Evolutionary conservation across 352 stramenopile genomes (phyloP).

Genomic region (Pelagophyceae sp.): DNA sequence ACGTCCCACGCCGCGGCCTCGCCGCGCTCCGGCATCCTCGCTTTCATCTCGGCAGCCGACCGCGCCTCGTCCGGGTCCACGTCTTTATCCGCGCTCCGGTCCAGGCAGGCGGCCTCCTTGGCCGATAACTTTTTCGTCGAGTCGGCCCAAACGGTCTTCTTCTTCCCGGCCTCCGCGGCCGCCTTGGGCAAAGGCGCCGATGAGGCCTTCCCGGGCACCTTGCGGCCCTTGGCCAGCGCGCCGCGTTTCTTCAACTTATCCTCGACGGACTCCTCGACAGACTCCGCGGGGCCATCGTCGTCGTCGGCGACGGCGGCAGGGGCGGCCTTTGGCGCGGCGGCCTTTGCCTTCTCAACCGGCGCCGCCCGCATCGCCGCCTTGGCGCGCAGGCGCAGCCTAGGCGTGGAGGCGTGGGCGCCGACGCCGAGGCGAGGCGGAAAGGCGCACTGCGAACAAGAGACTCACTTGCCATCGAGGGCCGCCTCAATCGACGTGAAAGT

Average conservation of each 20-base stretch:
- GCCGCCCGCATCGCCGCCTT: neutral
- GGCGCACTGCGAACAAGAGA: no score
- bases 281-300: neutral
- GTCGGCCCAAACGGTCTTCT: slow-evolving; percentile 40
- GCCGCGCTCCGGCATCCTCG: slow-evolving; percentile 51
- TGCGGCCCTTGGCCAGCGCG: neutral
- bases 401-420: no score
- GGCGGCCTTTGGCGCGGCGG: neutral
- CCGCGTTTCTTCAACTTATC: neutral
- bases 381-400: neutral
- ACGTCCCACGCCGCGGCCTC: slow-evolving; percentile 50
- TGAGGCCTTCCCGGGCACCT: slow-evolving; percentile 2
- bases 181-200: neutral
- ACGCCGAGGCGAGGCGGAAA: no score
- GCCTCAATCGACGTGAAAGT: neutral
- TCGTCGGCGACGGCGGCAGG: no score
- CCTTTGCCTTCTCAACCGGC: slow-evolving; percentile 16
- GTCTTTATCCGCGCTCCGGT: neutral
- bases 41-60: slow-evolving; percentile 20
- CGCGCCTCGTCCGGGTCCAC: neutral
- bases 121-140: slow-evolving; percentile 21
- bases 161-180: slow-evolving; percentile 26
- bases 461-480: neutral
- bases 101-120: neutral
- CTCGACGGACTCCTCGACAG: neutral